phyloP scores from a whole-genome alignment of 257 asterid genomes.

The Leonotis leonurus region DNA sequence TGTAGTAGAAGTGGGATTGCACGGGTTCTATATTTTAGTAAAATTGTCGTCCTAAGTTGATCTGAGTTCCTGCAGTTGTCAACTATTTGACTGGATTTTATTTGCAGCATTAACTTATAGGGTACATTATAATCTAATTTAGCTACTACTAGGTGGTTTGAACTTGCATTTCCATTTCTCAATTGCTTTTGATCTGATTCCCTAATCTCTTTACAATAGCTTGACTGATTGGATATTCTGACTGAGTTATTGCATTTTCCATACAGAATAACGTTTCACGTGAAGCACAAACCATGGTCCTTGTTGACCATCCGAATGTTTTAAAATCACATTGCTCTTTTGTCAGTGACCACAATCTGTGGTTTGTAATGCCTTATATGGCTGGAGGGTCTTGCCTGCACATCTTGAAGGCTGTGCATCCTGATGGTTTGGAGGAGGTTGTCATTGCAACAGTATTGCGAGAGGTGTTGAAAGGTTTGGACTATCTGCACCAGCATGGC shows the following conservation, averaged over 20 bases:
- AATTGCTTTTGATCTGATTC: neutral
- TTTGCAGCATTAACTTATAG: neutral
- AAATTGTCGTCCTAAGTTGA: neutral
- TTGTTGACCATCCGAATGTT: slow-evolving; percentile 92
- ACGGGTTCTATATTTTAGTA: neutral
- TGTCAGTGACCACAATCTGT: slow-evolving; percentile 77
- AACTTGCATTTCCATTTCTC: neutral
- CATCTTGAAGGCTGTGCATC: slow-evolving; percentile 76
- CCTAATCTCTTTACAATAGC: too few relatives aligned
- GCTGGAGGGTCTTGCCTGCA: slow-evolving; percentile 98
- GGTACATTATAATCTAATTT: slow-evolving; percentile 1
- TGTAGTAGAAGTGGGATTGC: neutral
- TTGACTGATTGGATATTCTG: too few relatives aligned
- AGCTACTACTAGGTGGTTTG: slow-evolving; percentile 2
- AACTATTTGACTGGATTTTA: neutral
- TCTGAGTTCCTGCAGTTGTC: slow-evolving; percentile 7
- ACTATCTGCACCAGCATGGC: slow-evolving; percentile 94
- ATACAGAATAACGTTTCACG: slow-evolving; percentile 83
- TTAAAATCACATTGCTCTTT: slow-evolving; percentile 94
- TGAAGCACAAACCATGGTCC: slow-evolving; percentile 94
- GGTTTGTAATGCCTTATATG: slow-evolving; percentile 99
- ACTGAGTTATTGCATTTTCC: slow-evolving; percentile 21
- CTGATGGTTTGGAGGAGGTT: slow-evolving; percentile 93
- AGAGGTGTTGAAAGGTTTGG: slow-evolving; percentile 86
- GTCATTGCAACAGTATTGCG: slow-evolving; percentile 89